phyloP scores from a whole-genome alignment of 2,329 filamentous ascomycete genomes.

The Bipolaris sorokiniana region DNA sequence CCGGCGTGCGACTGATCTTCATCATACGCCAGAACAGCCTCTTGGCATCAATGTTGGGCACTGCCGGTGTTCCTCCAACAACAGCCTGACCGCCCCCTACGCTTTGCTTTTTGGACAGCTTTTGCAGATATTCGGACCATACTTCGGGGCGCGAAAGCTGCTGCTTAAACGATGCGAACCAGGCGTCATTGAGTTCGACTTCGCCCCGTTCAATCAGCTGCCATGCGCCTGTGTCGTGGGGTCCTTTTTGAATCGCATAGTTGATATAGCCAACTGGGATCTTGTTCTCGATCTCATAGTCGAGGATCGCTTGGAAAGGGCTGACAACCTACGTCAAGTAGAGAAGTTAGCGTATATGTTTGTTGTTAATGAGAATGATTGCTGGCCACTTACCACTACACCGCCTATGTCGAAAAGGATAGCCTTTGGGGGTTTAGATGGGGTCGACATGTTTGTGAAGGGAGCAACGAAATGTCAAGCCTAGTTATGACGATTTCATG shows the following conservation, averaged over 20 bases:
- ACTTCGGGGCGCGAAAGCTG: constrained; percentile 71
- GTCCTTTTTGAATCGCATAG: constrained; percentile 79
- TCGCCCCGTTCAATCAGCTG: constrained; percentile 86
- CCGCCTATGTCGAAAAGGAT: constrained; percentile 92
- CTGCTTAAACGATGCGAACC: constrained; percentile 75
- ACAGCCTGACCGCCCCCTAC: constrained; percentile 40
- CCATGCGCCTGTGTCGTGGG: constrained; percentile 79
- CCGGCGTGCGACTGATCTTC: constrained; percentile 70
- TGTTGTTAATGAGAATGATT: neutral
- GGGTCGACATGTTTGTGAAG: constrained; percentile 13
- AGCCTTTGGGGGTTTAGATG: constrained; percentile 31
- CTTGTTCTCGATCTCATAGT: constrained; percentile 78
- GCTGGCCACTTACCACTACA: constrained; percentile 77
- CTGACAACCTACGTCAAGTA: constrained; percentile 71
- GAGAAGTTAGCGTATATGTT: constrained; percentile 3
- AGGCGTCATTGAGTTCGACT: constrained; percentile 73
- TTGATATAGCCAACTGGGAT: constrained; percentile 93
- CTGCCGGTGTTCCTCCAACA: constrained; percentile 55
- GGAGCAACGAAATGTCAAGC: neutral
- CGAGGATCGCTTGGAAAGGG: constrained; percentile 89
- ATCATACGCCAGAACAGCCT: constrained; percentile 93
- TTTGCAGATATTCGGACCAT: constrained; percentile 68
- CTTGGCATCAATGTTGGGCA: constrained; percentile 77
- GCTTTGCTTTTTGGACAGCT: constrained; percentile 27
- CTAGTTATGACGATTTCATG: constrained; percentile 21